Evolutionary conservation across 73 alveolate genomes (phyloP).

Genomic region (Tetrahymena elliotti): DNA sequence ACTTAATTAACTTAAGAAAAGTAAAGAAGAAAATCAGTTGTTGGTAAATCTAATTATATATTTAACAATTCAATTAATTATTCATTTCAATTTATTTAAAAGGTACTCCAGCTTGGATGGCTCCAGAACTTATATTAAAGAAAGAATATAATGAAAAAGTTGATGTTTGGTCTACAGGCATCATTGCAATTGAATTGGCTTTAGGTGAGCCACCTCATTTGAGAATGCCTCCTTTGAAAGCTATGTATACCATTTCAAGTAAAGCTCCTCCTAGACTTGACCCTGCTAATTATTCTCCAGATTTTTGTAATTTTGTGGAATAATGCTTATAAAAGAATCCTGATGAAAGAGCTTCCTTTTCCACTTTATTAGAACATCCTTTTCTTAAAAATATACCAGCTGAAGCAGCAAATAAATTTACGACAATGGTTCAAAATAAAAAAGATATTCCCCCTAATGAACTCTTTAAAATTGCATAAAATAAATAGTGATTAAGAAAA

Average conservation of each 20-base stretch:
- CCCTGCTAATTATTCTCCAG: not conserved
- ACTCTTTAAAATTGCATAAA: slow-evolving; percentile 3
- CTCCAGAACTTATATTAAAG: slow-evolving; percentile 73
- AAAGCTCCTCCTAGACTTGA: slow-evolving; percentile 36
- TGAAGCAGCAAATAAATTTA: not conserved
- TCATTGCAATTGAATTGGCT: slow-evolving; percentile 39
- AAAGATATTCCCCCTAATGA: slow-evolving; percentile 22
- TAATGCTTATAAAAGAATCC: slow-evolving; percentile 19
- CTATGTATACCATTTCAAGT: slow-evolving; percentile 27
- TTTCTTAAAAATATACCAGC: slow-evolving; percentile 13
- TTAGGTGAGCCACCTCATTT: slow-evolving; percentile 44
- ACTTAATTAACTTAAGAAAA: slow-evolving; percentile 28
- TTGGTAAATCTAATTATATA: not conserved
- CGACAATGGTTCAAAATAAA: slow-evolving; percentile 4
- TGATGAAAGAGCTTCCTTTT: slow-evolving; percentile 24
- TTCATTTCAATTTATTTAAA: not conserved
- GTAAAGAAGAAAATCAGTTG: slow-evolving; percentile 24
- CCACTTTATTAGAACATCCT: not conserved
- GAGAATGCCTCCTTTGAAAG: slow-evolving; percentile 43
- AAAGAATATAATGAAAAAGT: slow-evolving; percentile 46
- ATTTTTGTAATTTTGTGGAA: slow-evolving; percentile 25
- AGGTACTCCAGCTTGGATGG: slow-evolving; percentile 85
- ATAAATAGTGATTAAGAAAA: not conserved
- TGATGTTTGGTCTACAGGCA: slow-evolving; percentile 43
- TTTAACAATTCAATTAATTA: too few species aligned